Conservation (phyloP, 805 yeast species). For the Saccharomycopsis javanensis region DNA sequence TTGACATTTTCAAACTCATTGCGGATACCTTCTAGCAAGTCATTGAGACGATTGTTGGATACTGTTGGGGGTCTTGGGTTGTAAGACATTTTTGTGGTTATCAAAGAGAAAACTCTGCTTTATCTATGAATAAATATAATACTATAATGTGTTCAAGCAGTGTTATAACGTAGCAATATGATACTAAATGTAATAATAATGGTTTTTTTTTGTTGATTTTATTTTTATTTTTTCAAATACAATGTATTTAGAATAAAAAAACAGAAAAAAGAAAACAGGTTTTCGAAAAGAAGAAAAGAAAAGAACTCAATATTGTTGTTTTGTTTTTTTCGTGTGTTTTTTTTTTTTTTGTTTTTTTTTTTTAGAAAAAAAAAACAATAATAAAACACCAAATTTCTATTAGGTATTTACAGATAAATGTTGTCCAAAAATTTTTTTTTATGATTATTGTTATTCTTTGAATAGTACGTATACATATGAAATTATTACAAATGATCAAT, state of each 20-base stretch:
- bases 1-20: constrained; percentile 81
- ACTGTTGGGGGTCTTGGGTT: not conserved
- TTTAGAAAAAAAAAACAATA: not conserved
- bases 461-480: too few species aligned
- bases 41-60: constrained; percentile 26
- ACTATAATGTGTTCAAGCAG: too few species aligned
- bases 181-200: too few species aligned
- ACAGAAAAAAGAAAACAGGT: too few species aligned
- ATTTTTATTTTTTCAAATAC: too few species aligned
- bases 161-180: too few species aligned
- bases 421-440: not conserved
- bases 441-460: too few species aligned
- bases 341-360: not conserved
- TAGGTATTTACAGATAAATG: not conserved
- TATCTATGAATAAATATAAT: too few species aligned
- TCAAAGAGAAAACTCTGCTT: too few species aligned
- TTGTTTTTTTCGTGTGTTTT: not conserved
- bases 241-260: too few species aligned
- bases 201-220: too few species aligned
- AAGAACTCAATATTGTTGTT: not conserved
- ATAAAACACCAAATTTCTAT: not conserved
- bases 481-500: too few species aligned
- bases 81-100: constrained; percentile 4
- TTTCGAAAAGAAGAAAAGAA: not conserved
- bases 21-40: constrained; percentile 83